Evolutionary conservation across 2,329 filamentous ascomycete species (phyloP).

Genomic region (Fusarium sulawesiense): DNA sequence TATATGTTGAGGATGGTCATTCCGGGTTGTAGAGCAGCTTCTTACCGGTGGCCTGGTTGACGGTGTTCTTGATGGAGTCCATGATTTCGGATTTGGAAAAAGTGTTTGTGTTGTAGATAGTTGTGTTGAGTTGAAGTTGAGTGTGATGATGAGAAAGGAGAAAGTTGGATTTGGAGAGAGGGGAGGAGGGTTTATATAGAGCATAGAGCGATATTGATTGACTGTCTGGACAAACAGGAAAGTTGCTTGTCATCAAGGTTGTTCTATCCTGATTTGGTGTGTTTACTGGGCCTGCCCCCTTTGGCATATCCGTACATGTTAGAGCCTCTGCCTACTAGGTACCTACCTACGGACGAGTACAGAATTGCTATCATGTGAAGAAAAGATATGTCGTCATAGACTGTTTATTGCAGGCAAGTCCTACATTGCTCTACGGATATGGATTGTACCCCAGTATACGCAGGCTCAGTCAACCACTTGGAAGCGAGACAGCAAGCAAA

Average conservation of each 20-base stretch:
- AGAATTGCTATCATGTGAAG: slow-evolving; percentile 37
- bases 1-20: slow-evolving; percentile 58
- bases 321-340: not conserved
- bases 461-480: slow-evolving; percentile 8
- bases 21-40: slow-evolving; percentile 41
- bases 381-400: slow-evolving; percentile 39
- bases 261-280: slow-evolving; percentile 8
- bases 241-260: slow-evolving; percentile 23
- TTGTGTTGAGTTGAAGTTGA: slow-evolving; percentile 14
- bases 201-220: not conserved
- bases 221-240: slow-evolving; percentile 1
- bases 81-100: slow-evolving; percentile 48
- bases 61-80: slow-evolving; percentile 69
- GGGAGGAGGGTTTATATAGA: slow-evolving; percentile 40
- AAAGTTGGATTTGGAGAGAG: not conserved
- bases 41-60: slow-evolving; percentile 57
- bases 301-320: not conserved
- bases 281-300: not conserved
- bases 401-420: slow-evolving; percentile 16
- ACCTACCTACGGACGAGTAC: not conserved
- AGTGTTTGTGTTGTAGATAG: slow-evolving; percentile 14
- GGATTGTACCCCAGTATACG: slow-evolving; percentile 6
- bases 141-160: slow-evolving; percentile 16
- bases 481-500: slow-evolving; percentile 2
- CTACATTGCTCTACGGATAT: slow-evolving; percentile 9